phyloP scores from a whole-genome alignment of 2,329 filamentous ascomycete species.

The Chaetothyriales sp. region DNA sequence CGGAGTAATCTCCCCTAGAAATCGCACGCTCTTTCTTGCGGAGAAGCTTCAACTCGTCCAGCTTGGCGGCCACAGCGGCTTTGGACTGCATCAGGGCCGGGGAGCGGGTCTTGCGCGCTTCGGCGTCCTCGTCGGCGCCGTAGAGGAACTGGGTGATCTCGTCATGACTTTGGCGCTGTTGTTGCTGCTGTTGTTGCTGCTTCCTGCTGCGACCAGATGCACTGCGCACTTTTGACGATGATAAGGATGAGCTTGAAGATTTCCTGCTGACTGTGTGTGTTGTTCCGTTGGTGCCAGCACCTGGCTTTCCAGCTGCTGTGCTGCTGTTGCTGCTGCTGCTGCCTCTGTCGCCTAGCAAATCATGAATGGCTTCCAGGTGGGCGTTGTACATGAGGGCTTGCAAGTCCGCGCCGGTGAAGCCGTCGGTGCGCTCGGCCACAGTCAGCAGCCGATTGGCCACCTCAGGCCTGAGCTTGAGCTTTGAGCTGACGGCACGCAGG shows the following conservation, averaged over 20 bases:
- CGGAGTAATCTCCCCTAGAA: slow-evolving; percentile 3
- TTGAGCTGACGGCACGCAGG: slow-evolving; percentile 64
- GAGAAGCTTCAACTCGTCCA: slow-evolving; percentile 61
- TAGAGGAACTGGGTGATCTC: slow-evolving; percentile 74
- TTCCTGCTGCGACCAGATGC: slow-evolving; percentile 24
- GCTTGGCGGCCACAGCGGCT: slow-evolving; percentile 63
- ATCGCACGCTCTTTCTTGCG: slow-evolving; percentile 26
- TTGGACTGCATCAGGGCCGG: slow-evolving; percentile 48
- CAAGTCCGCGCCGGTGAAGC: slow-evolving; percentile 85
- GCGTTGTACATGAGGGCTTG: slow-evolving; percentile 94
- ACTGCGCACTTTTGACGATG: slow-evolving; percentile 8
- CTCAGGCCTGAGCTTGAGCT: slow-evolving; percentile 57
- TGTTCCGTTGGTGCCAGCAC: slow-evolving; percentile 13
- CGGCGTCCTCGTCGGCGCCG: slow-evolving; percentile 40
- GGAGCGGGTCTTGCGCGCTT: slow-evolving; percentile 28
- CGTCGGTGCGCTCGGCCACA: slow-evolving; percentile 65
- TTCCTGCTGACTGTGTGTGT: slow-evolving; percentile 7
- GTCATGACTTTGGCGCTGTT: slow-evolving; percentile 25
- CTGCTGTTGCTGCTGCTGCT: slow-evolving; percentile 21
- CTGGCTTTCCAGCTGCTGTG: slow-evolving; percentile 19
- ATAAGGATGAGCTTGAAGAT: slow-evolving; percentile 13
- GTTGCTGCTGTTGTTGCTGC: slow-evolving; percentile 15
- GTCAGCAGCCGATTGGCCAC: slow-evolving; percentile 52
- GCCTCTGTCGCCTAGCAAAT: slow-evolving; percentile 52
- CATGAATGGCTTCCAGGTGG: slow-evolving; percentile 91